A percentile compares a stretch with the other conserved stretches of the same genome.
These are phyloP conservation scores for Solanum ahanhuiri DNA, from an alignment of 257 asterid genomes.

Conservation along the genomic window DNA sequence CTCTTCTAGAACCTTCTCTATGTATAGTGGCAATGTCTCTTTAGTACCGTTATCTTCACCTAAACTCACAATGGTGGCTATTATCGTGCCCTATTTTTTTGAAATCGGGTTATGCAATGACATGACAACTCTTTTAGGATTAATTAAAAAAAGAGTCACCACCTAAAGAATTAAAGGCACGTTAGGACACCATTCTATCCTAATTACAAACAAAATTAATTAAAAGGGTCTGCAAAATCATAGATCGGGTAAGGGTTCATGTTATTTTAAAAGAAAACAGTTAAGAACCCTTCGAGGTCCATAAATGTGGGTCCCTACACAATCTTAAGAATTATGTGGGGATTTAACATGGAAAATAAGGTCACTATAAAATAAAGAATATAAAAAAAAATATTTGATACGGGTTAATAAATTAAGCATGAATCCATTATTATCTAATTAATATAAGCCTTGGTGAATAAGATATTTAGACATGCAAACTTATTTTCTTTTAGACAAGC, in stretches of 20 bases:
- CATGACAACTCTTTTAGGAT: neutral
- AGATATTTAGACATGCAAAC: neutral
- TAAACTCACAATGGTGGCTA: too few relatives aligned
- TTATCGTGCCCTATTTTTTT: too few relatives aligned
- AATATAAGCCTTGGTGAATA: too few relatives aligned
- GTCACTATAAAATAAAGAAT: neutral
- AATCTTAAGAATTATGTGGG: neutral
- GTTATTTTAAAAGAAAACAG: neutral
- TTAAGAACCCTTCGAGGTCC: neutral
- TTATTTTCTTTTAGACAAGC: too few relatives aligned
- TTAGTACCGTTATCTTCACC: too few relatives aligned
- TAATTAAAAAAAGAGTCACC: neutral
- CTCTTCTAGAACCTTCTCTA: too few relatives aligned
- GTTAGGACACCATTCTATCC: neutral
- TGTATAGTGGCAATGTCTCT: too few relatives aligned
- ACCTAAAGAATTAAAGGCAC: neutral
- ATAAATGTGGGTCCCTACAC: neutral
- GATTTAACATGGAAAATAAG: too few relatives aligned
- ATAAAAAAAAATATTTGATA: too few relatives aligned
- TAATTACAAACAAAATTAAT: neutral
- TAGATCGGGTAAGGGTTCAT: neutral
- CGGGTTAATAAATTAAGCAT: neutral
- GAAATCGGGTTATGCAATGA: too few relatives aligned
- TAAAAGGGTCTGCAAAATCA: neutral
- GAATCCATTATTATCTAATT: neutral